These are phyloP conservation scores for Cardamine chenopodiifolia DNA, from an alignment of 345 rosid species.

Conservation along the genomic window DNA sequence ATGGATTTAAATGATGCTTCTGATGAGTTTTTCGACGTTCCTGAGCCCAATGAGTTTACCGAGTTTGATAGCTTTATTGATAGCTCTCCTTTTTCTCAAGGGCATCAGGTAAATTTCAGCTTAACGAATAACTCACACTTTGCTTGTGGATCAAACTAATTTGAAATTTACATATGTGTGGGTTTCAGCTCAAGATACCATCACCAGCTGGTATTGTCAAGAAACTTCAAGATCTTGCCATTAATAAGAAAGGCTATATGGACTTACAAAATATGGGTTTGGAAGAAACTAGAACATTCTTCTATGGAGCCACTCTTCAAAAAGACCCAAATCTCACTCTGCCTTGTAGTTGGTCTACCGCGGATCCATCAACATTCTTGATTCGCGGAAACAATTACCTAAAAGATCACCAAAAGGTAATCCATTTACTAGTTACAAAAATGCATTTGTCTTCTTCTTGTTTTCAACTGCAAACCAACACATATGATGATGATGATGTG, in stretches of 20 bases:
- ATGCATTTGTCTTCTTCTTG: not conserved
- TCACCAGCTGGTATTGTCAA: constrained; percentile 70
- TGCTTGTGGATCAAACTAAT: constrained; percentile 18
- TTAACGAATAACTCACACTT: constrained; percentile 44
- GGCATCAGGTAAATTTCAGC: constrained; percentile 39
- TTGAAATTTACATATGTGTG: constrained; percentile 38
- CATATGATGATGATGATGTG: not conserved
- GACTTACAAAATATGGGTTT: constrained; percentile 59
- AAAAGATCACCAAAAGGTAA: constrained; percentile 71
- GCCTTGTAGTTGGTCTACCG: constrained; percentile 79
- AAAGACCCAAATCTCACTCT: constrained; percentile 54
- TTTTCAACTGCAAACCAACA: not conserved
- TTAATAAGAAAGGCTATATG: constrained; percentile 68
- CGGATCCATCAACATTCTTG: constrained; percentile 73
- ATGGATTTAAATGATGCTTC: constrained; percentile 61
- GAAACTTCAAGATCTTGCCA: constrained; percentile 79
- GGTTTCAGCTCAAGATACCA: constrained; percentile 51
- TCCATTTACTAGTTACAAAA: not conserved
- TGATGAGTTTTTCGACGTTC: constrained; percentile 95
- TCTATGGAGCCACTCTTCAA: constrained; percentile 76
- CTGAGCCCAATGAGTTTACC: constrained; percentile 52
- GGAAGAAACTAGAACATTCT: constrained; percentile 46
- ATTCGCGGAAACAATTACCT: constrained; percentile 79
- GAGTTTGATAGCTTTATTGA: constrained; percentile 52
- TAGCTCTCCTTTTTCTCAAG: constrained; percentile 49